phyloP scores from a whole-genome alignment of 495 filamentous ascomycete species.

The Aspergillus sclerotiicarbonarius region DNA sequence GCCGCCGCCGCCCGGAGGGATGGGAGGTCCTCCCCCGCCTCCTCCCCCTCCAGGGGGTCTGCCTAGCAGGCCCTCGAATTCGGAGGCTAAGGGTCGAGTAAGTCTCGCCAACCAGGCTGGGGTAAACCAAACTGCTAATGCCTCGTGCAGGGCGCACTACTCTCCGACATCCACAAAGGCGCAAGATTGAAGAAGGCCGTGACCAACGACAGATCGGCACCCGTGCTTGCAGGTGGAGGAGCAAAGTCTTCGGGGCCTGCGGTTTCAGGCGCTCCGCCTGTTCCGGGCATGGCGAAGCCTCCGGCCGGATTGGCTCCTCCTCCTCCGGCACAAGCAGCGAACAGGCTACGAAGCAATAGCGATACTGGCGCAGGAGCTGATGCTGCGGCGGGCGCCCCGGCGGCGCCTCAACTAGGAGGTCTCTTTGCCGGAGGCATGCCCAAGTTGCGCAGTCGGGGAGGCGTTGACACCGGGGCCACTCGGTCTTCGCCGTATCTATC shows the following conservation, averaged over 20 bases:
- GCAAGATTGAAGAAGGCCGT: slow-evolving; percentile 77
- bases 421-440: slow-evolving; percentile 95
- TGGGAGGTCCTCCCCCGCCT: slow-evolving; percentile 70
- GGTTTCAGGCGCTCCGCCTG: slow-evolving; percentile 72
- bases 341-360: slow-evolving; percentile 77
- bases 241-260: slow-evolving; percentile 56
- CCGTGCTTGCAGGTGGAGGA: slow-evolving; percentile 57
- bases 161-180: slow-evolving; percentile 86
- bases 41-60: slow-evolving; percentile 52
- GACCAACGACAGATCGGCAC: slow-evolving; percentile 93
- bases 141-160: slow-evolving; percentile 70
- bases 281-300: slow-evolving; percentile 65
- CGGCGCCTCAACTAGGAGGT: slow-evolving; percentile 80
- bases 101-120: slow-evolving; percentile 21
- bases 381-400: slow-evolving; percentile 43
- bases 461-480: slow-evolving; percentile 84
- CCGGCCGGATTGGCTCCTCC: slow-evolving; percentile 74
- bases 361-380: slow-evolving; percentile 55
- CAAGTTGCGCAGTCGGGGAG: slow-evolving; percentile 85
- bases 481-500: slow-evolving; percentile 74
- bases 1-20: slow-evolving; percentile 57
- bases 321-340: slow-evolving; percentile 52
- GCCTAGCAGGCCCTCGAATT: slow-evolving; percentile 47
- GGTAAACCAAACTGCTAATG: slow-evolving; percentile 30
- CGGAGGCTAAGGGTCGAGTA: slow-evolving; percentile 55